Conservation (phyloP, 2,329 filamentous ascomycete species). For the Diaporthe helianthi region DNA sequence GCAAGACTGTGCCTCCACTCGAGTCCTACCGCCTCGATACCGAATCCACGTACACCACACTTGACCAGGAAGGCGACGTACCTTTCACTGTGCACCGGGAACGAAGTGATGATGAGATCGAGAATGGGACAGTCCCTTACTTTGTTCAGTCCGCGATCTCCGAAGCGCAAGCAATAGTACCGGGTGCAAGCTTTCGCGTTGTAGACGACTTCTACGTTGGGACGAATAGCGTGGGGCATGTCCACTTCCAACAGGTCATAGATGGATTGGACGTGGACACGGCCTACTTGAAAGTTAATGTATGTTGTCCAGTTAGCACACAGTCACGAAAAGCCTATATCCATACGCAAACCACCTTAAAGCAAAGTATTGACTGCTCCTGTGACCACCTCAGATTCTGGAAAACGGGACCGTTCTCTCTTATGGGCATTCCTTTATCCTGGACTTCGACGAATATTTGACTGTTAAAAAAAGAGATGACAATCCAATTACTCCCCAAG, state of each 20-base stretch:
- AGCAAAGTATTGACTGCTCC: not conserved
- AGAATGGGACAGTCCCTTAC: not conserved
- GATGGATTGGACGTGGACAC: not conserved
- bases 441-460: not conserved
- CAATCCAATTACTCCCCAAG: not conserved
- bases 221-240: not conserved
- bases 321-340: not conserved
- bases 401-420: not conserved
- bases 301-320: not conserved
- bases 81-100: too few species aligned
- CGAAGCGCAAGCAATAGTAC: not conserved
- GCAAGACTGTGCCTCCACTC: not conserved
- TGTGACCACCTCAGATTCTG: not conserved
- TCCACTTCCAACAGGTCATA: not conserved
- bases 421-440: not conserved
- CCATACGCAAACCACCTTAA: too few species aligned
- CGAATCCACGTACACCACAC: not conserved
- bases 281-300: not conserved
- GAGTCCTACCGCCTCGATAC: not conserved
- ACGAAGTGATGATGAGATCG: not conserved
- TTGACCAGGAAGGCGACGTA: not conserved
- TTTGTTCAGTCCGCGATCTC: not conserved
- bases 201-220: not conserved
- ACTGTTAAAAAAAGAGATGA: not conserved
- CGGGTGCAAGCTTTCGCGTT: not conserved